phyloP scores from a whole-genome alignment of 2,329 filamentous ascomycete genomes.

The Alternaria triticina region DNA sequence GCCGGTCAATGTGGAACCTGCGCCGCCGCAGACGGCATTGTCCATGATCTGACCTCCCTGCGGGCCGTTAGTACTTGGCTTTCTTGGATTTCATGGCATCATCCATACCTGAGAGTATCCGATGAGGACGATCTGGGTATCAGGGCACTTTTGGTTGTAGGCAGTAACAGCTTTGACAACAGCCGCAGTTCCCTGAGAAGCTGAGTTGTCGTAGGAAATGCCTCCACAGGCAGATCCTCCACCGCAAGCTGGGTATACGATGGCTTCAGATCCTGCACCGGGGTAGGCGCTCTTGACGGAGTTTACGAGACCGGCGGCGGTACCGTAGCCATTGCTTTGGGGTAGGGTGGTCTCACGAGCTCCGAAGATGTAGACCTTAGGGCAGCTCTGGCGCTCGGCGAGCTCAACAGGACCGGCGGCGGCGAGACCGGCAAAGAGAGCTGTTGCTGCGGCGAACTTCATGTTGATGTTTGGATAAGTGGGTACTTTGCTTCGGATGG shows the following conservation, averaged over 20 bases:
- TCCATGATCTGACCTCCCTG: slow-evolving; percentile 69
- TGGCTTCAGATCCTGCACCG: slow-evolving; percentile 51
- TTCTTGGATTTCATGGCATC: not conserved
- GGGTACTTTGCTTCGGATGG: slow-evolving; percentile 3
- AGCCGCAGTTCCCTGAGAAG: slow-evolving; percentile 62
- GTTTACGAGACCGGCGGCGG: slow-evolving; percentile 50
- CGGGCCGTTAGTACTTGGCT: slow-evolving; percentile 6
- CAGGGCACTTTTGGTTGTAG: slow-evolving; percentile 64
- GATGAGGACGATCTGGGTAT: slow-evolving; percentile 64
- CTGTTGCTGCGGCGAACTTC: slow-evolving; percentile 42
- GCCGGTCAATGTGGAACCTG: slow-evolving; percentile 54
- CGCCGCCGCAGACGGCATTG: slow-evolving; percentile 66
- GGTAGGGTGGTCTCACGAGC: slow-evolving; percentile 53
- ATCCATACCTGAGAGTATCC: slow-evolving; percentile 65
- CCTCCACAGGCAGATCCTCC: slow-evolving; percentile 65
- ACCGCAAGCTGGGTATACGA: slow-evolving; percentile 64
- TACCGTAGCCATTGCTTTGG: slow-evolving; percentile 49
- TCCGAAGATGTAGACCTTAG: slow-evolving; percentile 54
- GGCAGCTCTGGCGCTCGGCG: slow-evolving; percentile 47
- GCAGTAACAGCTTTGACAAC: slow-evolving; percentile 66
- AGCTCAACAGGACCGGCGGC: slow-evolving; percentile 47
- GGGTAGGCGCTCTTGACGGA: slow-evolving; percentile 49
- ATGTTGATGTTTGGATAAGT: slow-evolving; percentile 20
- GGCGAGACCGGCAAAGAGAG: slow-evolving; percentile 38
- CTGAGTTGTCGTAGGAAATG: slow-evolving; percentile 66